Percentiles rank a stretch among this genome's conserved stretches.
Conservation (phyloP, 371 early-diverging fungal genomes). For the Blakeslea trispora region DNA sequence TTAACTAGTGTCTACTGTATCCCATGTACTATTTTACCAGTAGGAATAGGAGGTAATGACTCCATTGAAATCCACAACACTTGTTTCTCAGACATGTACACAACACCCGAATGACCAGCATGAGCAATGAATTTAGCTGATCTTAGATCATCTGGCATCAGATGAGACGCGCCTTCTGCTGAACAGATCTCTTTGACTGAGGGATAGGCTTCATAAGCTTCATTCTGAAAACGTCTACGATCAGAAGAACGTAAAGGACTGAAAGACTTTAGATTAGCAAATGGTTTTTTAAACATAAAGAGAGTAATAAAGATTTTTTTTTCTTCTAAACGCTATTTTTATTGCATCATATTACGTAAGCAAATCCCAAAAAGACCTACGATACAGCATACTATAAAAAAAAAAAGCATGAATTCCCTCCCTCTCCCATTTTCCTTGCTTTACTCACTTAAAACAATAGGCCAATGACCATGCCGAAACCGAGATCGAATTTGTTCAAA, state of each 20-base stretch:
- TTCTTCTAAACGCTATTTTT: background rate
- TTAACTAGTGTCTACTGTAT: background rate
- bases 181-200: constrained; percentile 33
- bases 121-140: constrained; percentile 66
- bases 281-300: constrained; percentile 66
- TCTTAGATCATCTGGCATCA: constrained; percentile 59
- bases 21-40: constrained; percentile 31
- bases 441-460: too few species aligned
- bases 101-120: constrained; percentile 57
- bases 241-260: constrained; percentile 64
- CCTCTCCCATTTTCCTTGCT: too few species aligned
- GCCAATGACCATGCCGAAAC: constrained; percentile 4
- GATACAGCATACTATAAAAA: too few species aligned
- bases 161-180: constrained; percentile 36
- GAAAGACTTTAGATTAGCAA: constrained; percentile 57
- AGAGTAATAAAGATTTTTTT: background rate
- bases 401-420: too few species aligned
- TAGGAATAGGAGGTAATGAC: constrained; percentile 38
- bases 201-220: constrained; percentile 57
- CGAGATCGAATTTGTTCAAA: constrained; percentile 7
- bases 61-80: constrained; percentile 65
- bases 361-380: too few species aligned
- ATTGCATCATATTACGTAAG: too few species aligned
- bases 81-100: constrained; percentile 57
- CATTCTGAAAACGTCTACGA: constrained; percentile 57